Conservation (phyloP, 805 yeast species). For the Sugiyamaella mastotermitis region DNA sequence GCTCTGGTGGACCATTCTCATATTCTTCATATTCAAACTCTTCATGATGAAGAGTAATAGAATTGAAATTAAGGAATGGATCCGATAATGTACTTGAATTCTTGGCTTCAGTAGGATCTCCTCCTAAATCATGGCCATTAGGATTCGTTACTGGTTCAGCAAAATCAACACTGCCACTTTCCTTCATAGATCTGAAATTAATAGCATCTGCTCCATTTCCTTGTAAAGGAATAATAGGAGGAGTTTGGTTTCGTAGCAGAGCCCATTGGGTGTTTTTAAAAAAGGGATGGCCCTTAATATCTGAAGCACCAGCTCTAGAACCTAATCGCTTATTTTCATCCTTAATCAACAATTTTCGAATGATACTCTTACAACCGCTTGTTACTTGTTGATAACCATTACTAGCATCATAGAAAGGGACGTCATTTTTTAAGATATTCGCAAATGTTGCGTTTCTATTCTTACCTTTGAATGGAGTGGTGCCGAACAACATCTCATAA, state of each 20-base stretch:
- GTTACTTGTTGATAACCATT: conserved; percentile 64
- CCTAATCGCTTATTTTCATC: conserved; percentile 89
- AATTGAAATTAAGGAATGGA: conserved; percentile 79
- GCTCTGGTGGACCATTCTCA: no score
- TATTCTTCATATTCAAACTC: conserved; percentile 43
- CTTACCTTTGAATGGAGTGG: conserved; percentile 92
- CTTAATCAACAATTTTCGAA: conserved; percentile 76
- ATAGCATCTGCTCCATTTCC: conserved; percentile 47
- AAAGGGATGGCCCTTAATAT: conserved; percentile 83
- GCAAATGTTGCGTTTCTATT: conserved; percentile 86
- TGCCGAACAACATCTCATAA: conserved; percentile 92
- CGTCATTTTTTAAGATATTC: conserved; percentile 78
- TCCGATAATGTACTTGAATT: conserved; percentile 28
- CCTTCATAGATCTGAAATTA: conserved; percentile 24
- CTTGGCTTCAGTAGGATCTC: conserved; percentile 24
- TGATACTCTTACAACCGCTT: conserved; percentile 69
- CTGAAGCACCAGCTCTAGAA: conserved; percentile 91
- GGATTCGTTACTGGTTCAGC: conserved; percentile 14
- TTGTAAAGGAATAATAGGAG: conserved; percentile 91
- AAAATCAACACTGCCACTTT: conserved; percentile 30
- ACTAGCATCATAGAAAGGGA: conserved; percentile 65
- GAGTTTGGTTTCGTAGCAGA: conserved; percentile 79
- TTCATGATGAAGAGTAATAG: conserved; percentile 77
- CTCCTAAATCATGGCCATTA: neutral
- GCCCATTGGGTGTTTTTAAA: conserved; percentile 97